These are phyloP conservation scores for Phytopythium sindhum DNA, from an alignment of 352 stramenopile species.

Conservation along the genomic window DNA sequence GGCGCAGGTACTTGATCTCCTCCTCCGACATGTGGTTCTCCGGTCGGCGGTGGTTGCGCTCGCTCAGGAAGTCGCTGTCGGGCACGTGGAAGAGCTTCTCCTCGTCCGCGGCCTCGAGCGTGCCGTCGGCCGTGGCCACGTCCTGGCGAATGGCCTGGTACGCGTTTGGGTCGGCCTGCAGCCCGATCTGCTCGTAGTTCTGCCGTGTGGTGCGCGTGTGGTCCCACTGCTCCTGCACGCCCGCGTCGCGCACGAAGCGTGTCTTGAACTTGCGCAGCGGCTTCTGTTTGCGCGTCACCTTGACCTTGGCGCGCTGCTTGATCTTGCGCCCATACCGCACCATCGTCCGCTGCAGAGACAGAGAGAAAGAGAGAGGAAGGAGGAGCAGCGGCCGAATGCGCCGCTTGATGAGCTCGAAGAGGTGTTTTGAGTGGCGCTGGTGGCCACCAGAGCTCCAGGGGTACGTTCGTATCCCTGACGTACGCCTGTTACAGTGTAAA, in stretches of 20 bases:
- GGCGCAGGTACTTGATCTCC: constrained; percentile 74
- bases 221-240: constrained; percentile 71
- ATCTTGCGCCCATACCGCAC: constrained; percentile 46
- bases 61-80: constrained; percentile 74
- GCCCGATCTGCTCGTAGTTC: constrained; percentile 75
- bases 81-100: constrained; percentile 65
- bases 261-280: constrained; percentile 72
- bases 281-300: constrained; percentile 67
- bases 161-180: constrained; percentile 67
- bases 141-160: constrained; percentile 44
- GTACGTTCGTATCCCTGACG: background rate
- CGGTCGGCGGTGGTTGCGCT: constrained; percentile 62
- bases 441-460: background rate
- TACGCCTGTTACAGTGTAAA: too few relatives aligned
- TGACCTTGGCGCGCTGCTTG: constrained; percentile 66
- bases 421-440: background rate
- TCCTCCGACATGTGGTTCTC: constrained; percentile 81
- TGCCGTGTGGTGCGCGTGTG: constrained; percentile 77
- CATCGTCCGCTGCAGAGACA: constrained; percentile 20
- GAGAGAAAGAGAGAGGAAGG: background rate
- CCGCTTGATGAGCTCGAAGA: background rate
- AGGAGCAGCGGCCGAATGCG: background rate
- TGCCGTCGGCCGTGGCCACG: constrained; percentile 38
- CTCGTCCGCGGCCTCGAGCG: constrained; percentile 50
- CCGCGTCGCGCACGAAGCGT: constrained; percentile 66